Evolutionary conservation across 2,329 filamentous ascomycete species (phyloP).

Genomic region (Trichoderma lentiforme): DNA sequence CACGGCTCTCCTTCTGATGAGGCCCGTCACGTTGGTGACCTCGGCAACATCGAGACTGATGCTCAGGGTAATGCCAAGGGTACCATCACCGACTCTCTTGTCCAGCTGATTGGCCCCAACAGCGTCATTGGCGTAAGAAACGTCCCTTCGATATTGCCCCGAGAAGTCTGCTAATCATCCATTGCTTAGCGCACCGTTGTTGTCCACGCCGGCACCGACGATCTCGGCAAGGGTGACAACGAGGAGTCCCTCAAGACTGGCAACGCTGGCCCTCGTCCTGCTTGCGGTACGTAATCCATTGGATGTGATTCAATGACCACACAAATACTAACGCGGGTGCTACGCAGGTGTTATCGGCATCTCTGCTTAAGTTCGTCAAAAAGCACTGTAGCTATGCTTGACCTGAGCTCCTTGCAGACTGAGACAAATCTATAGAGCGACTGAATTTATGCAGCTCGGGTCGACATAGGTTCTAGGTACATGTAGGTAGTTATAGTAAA

Average conservation of each 20-base stretch:
- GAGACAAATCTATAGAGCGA: background rate
- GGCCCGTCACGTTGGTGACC: slow-evolving; percentile 90
- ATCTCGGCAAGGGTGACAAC: slow-evolving; percentile 87
- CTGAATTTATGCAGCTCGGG: background rate
- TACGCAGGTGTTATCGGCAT: slow-evolving; percentile 79
- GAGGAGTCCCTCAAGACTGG: slow-evolving; percentile 98
- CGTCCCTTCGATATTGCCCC: background rate
- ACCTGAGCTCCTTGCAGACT: background rate
- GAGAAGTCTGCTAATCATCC: slow-evolving; percentile 4
- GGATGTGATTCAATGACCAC: background rate
- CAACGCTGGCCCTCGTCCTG: slow-evolving; percentile 88
- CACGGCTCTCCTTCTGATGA: slow-evolving; percentile 85
- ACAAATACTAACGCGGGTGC: slow-evolving; percentile 19
- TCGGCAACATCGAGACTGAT: slow-evolving; percentile 97
- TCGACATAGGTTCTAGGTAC: background rate
- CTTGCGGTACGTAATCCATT: slow-evolving; percentile 68
- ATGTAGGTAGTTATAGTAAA: background rate
- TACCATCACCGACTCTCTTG: slow-evolving; percentile 70
- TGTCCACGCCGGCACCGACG: slow-evolving; percentile 91
- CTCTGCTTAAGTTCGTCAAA: slow-evolving; percentile 56
- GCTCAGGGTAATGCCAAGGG: slow-evolving; percentile 87
- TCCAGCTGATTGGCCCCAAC: slow-evolving; percentile 96
- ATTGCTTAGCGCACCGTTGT: slow-evolving; percentile 78
- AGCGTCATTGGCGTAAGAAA: slow-evolving; percentile 82
- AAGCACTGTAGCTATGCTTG: slow-evolving; percentile 1